Base-by-base conservation (phyloP, 192 early-diverging fungal species). In the Polychytrium aggregatum region DNA sequence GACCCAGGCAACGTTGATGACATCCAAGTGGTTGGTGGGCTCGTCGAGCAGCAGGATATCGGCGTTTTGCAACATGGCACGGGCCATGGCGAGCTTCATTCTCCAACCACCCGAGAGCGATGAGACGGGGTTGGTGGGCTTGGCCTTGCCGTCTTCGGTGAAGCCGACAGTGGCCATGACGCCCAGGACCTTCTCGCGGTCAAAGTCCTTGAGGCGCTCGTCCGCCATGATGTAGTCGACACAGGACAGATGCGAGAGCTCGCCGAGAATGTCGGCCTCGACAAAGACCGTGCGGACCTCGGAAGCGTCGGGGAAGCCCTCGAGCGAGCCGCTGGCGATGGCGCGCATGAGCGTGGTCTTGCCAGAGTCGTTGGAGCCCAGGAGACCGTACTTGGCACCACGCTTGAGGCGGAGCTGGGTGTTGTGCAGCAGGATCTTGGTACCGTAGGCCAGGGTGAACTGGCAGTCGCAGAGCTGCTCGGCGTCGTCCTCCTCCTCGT, bases 21-120 rank as follows among this genome's bases (percentile, higher is more conserved):
- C 75, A 56, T 88, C 86, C 81, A 88, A n/a, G n/a, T n/a, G n/a
- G n/a, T n/a, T n/a, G n/a, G n/a, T n/a, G n/a, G n/a, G n/a, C n/a
- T n/a, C n/a, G 64, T 96, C 92, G 36, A 96, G 66, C 30, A 96
- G 74, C 40, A 96, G 68, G 24, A 96, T 81, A 49, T 89, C 89
- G 6, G 92, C 87, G 27, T 87, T 81, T 10, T 64, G 22, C 18
- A 79, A 53, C 51, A 79, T 74, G 5, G 77, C 77, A 30, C 75
- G 56, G 17, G 77, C 74, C 29, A 79, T 60, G 33, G 68, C 71
- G 37, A 79, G 46, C 59, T 76, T 79, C 75, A 79, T 79, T 38
- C 66, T 70, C 77, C 77, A 79, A 31, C 77, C 77, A 26, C 77
- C 77, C 5, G 77, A 79, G 22, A 79, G 59, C 27, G 64, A 46